Percentiles rank a stretch among this genome's conserved stretches.
Conservation (phyloP, 768 basidiomycete genomes). For the Pisolithus marmoratus region DNA sequence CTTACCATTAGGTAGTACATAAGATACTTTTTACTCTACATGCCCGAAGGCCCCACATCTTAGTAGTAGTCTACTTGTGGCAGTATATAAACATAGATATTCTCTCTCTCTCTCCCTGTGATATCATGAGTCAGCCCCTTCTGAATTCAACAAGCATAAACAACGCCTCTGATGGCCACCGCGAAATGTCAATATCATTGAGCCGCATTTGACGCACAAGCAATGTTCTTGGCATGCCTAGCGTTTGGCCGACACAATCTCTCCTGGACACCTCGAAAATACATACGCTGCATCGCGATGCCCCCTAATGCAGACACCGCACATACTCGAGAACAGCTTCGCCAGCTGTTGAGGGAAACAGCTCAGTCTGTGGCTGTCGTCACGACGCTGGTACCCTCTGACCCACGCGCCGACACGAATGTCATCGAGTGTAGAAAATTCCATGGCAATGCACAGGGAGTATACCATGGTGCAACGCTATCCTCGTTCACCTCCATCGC, state of each 20-base stretch:
- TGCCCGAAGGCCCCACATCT: no score
- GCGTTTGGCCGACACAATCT: background rate
- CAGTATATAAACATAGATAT: no score
- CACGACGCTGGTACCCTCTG: slow-evolving; percentile 43
- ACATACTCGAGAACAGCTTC: slow-evolving; percentile 30
- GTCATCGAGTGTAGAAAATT: background rate
- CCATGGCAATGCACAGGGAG: background rate
- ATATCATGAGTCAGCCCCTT: background rate
- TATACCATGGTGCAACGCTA: slow-evolving; percentile 85
- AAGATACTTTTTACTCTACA: no score
- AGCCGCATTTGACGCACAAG: background rate
- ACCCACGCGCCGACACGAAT: background rate
- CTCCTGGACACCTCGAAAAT: background rate
- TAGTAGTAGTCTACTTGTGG: no score
- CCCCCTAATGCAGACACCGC: background rate
- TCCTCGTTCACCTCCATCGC: slow-evolving; percentile 92
- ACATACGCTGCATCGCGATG: slow-evolving; percentile 2
- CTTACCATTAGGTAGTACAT: no score
- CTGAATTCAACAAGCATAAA: background rate
- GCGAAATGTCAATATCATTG: background rate
- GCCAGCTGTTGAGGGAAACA: slow-evolving; percentile 61
- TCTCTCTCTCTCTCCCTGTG: no score
- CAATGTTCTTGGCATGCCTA: background rate
- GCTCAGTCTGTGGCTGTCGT: slow-evolving; percentile 87
- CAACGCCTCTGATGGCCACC: background rate